Conservation (phyloP, 345 rosid genomes). For the Eucalyptus microcorys region DNA sequence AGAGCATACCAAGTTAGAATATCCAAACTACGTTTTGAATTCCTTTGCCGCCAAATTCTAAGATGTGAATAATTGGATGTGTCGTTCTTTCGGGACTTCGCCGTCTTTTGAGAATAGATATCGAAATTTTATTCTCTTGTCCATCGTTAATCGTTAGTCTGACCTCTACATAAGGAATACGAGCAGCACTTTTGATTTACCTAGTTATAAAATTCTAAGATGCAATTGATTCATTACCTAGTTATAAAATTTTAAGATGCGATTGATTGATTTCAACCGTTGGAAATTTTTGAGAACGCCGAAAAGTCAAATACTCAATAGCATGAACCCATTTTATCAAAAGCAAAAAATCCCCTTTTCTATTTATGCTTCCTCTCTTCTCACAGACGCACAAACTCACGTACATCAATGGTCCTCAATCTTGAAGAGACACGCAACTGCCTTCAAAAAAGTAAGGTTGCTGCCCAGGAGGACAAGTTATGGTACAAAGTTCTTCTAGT, state of each 20-base stretch:
- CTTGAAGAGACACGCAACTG: not conserved
- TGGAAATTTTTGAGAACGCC: not conserved
- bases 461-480: not conserved
- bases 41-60: not conserved
- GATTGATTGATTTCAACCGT: not conserved
- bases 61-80: not conserved
- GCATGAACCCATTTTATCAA: not conserved
- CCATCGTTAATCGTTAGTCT: not conserved
- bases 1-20: not conserved
- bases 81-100: not conserved
- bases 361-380: not conserved
- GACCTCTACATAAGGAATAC: not conserved
- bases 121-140: not conserved
- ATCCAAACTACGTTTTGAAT: not conserved
- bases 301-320: not conserved
- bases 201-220: too few relatives aligned
- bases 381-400: not conserved
- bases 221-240: too few relatives aligned
- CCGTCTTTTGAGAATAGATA: too few relatives aligned
- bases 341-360: not conserved
- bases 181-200: too few relatives aligned
- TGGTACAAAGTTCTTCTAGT: too few relatives aligned
- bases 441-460: not conserved
- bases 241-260: too few relatives aligned
- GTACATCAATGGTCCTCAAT: not conserved